Percentiles rank a stretch among this genome's conserved stretches.
These are phyloP conservation scores for Trypanosoma cruzi DNA, from an alignment of 208 protist species.

Conservation along the genomic window DNA sequence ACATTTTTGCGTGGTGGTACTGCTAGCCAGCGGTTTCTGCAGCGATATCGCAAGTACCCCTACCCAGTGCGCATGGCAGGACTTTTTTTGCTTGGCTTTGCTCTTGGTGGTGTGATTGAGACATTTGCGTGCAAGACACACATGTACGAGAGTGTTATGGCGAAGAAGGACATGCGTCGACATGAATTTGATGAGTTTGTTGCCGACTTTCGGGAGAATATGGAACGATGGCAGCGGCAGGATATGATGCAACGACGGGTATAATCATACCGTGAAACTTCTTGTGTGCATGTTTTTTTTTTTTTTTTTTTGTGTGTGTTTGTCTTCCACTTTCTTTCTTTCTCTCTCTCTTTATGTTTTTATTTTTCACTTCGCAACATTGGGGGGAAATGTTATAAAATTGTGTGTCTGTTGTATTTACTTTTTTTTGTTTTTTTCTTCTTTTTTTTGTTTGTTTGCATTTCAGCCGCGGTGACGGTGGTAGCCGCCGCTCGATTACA, in stretches of 20 bases:
- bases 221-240: slow-evolving; percentile 74
- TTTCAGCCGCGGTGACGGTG: no score
- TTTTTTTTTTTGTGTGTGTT: slow-evolving; percentile 14
- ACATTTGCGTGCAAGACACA: slow-evolving; percentile 83
- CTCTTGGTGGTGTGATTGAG: slow-evolving; percentile 60
- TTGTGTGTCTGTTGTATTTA: no score
- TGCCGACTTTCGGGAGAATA: slow-evolving; percentile 65
- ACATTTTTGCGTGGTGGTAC: slow-evolving; percentile 65
- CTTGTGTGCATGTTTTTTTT: slow-evolving; percentile 7
- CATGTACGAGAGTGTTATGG: slow-evolving; percentile 79
- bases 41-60: slow-evolving; percentile 52
- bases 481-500: no score
- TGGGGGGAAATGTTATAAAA: no score
- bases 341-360: slow-evolving; percentile 9
- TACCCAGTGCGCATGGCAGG: slow-evolving; percentile 59
- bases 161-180: slow-evolving; percentile 74
- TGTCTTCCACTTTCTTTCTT: slow-evolving; percentile 13
- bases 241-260: slow-evolving; percentile 42
- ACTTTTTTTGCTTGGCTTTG: slow-evolving; percentile 63
- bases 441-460: no score
- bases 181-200: slow-evolving; percentile 88
- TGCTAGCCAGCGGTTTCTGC: slow-evolving; percentile 42
- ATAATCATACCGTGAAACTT: background rate
- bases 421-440: no score
- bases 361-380: no score